Evolutionary conservation across 2,329 filamentous ascomycete species (phyloP).

Genomic region (Ascochyta lentis): DNA sequence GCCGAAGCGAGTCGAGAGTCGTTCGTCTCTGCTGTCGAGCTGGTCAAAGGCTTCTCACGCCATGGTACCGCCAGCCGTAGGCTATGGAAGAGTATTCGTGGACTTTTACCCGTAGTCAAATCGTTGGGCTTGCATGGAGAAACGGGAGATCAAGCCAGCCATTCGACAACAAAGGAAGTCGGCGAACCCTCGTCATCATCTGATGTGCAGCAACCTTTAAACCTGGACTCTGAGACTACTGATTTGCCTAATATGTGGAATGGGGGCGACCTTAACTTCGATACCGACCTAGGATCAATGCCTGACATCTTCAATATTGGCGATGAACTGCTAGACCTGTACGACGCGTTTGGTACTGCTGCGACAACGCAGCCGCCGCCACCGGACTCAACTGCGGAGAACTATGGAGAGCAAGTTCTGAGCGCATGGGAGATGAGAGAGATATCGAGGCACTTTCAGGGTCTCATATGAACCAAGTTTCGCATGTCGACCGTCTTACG

Average conservation of each 20-base stretch:
- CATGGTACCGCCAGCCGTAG: conserved; percentile 26
- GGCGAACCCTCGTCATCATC: not conserved
- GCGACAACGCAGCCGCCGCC: conserved; percentile 1
- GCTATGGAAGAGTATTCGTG: conserved; percentile 30
- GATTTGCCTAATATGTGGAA: conserved; percentile 7
- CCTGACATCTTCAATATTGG: conserved; percentile 25
- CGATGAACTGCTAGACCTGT: conserved; percentile 18
- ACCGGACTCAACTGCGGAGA: not conserved
- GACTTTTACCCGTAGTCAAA: conserved; percentile 24
- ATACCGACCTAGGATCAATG: conserved; percentile 10
- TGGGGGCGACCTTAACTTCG: conserved; percentile 2
- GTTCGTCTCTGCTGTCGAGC: conserved; percentile 26
- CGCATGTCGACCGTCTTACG: no score
- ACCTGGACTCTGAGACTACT: not conserved
- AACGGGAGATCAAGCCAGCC: not conserved
- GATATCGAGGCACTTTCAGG: conserved; percentile 21
- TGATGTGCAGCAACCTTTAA: not conserved
- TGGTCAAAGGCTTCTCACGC: conserved; percentile 29
- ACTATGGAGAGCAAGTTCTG: conserved; percentile 13
- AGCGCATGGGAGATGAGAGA: conserved; percentile 17
- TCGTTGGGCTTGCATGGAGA: conserved; percentile 16
- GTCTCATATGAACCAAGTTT: conserved; percentile 6
- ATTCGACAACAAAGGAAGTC: not conserved
- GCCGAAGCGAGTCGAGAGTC: conserved; percentile 24
- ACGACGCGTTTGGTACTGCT: conserved; percentile 18